These are phyloP conservation scores for Tetrahymena elliotti DNA, from an alignment of 73 alveolate species.

Conservation along the genomic window DNA sequence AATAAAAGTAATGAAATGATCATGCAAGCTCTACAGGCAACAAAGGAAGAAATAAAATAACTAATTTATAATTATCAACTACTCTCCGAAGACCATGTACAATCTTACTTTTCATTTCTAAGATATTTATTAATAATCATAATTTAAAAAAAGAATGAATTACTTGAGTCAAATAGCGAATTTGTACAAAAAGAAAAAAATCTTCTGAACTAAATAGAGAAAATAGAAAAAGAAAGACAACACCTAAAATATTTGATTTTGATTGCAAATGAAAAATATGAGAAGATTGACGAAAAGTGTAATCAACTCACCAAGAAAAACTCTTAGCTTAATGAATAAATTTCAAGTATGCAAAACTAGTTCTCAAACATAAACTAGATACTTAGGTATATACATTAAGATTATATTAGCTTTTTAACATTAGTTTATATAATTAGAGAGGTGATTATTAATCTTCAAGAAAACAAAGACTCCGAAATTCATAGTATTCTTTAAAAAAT, in stretches of 20 bases:
- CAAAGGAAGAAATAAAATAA: background rate
- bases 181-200: background rate
- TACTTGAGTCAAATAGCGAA: background rate
- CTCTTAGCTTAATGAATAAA: background rate
- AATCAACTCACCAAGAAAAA: background rate
- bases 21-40: background rate
- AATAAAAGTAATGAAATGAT: background rate
- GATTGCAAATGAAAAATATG: background rate
- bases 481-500: background rate
- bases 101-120: background rate
- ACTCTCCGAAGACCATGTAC: background rate
- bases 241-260: background rate
- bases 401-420: too few relatives aligned
- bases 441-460: background rate
- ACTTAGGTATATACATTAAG: background rate
- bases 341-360: background rate
- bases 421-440: too few relatives aligned
- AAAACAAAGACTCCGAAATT: background rate
- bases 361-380: background rate
- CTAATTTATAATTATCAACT: background rate
- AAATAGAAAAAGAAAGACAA: background rate
- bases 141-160: background rate
- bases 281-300: background rate
- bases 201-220: background rate
- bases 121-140: background rate